Conservation (phyloP, 2,329 filamentous ascomycete genomes). For the Sordariomycetes sp. region DNA sequence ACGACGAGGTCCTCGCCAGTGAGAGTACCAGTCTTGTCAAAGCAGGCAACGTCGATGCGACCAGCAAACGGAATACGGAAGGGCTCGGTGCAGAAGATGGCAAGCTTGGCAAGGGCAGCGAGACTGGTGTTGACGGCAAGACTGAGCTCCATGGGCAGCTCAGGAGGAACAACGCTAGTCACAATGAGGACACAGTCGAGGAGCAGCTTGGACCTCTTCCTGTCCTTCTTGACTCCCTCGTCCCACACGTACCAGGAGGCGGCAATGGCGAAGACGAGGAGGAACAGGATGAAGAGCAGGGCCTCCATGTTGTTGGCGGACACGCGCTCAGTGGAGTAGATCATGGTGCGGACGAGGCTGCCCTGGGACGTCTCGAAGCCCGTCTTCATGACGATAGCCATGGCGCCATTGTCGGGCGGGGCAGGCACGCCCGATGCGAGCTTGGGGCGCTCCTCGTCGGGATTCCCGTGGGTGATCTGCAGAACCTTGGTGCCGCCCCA, state of each 20-base stretch:
- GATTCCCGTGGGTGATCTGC: slow-evolving; percentile 79
- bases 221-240: slow-evolving; percentile 85
- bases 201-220: slow-evolving; percentile 93
- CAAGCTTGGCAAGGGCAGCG: slow-evolving; percentile 84
- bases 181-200: slow-evolving; percentile 96
- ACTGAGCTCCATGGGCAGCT: slow-evolving; percentile 95
- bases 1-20: slow-evolving; percentile 96
- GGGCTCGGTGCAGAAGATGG: slow-evolving; percentile 97
- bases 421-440: slow-evolving; percentile 62
- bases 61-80: slow-evolving; percentile 97
- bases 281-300: slow-evolving; percentile 92
- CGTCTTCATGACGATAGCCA: slow-evolving; percentile 92
- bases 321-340: slow-evolving; percentile 96
- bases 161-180: slow-evolving; percentile 95
- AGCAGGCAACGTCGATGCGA: slow-evolving; percentile 90
- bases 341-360: slow-evolving; percentile 96
- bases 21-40: slow-evolving; percentile 95
- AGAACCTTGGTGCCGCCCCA: slow-evolving; percentile 97
- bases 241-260: slow-evolving; percentile 99
- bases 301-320: slow-evolving; percentile 98
- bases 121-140: slow-evolving; percentile 96
- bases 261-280: slow-evolving; percentile 89
- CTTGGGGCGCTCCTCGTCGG: slow-evolving; percentile 59
- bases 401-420: slow-evolving; percentile 86
- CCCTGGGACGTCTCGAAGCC: slow-evolving; percentile 98